phyloP scores from a whole-genome alignment of 2,329 filamentous ascomycete species.

The Xylariaceae sp. region DNA sequence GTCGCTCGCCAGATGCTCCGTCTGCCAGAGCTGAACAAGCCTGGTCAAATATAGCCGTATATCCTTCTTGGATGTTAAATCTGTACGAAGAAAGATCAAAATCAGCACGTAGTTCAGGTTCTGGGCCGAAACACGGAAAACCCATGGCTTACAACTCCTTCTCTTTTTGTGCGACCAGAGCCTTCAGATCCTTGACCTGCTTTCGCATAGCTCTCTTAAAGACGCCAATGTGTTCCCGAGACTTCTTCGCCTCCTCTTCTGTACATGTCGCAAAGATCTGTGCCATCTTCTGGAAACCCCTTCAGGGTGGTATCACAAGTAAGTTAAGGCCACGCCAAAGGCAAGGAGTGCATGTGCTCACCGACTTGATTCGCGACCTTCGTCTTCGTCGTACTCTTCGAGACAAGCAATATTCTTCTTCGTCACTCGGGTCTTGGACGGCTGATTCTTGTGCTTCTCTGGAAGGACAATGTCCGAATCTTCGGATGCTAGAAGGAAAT shows the following conservation, averaged over 20 bases:
- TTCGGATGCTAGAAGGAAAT: constrained; percentile 7
- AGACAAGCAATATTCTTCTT: constrained; percentile 25
- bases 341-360: constrained; percentile 10
- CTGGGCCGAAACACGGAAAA: not conserved
- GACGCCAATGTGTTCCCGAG: constrained; percentile 27
- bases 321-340: not conserved
- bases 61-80: constrained; percentile 9
- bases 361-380: constrained; percentile 23
- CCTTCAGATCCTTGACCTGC: constrained; percentile 17
- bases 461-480: constrained; percentile 12
- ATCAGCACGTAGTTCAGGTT: not conserved
- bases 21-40: constrained; percentile 11
- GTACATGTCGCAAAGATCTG: constrained; percentile 27
- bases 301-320: constrained; percentile 6
- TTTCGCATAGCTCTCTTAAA: constrained; percentile 24
- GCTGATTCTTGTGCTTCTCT: not conserved
- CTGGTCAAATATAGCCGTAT: constrained; percentile 13
- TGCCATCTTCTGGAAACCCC: constrained; percentile 25
- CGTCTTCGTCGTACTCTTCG: constrained; percentile 28
- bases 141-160: constrained; percentile 27
- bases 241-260: constrained; percentile 25
- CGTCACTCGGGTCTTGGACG: constrained; percentile 6
- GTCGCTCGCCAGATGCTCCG: not conserved
- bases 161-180: constrained; percentile 23
- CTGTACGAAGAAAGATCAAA: constrained; percentile 15